phyloP scores from a whole-genome alignment of 257 asterid genomes.

The Forsythia suspensa region DNA sequence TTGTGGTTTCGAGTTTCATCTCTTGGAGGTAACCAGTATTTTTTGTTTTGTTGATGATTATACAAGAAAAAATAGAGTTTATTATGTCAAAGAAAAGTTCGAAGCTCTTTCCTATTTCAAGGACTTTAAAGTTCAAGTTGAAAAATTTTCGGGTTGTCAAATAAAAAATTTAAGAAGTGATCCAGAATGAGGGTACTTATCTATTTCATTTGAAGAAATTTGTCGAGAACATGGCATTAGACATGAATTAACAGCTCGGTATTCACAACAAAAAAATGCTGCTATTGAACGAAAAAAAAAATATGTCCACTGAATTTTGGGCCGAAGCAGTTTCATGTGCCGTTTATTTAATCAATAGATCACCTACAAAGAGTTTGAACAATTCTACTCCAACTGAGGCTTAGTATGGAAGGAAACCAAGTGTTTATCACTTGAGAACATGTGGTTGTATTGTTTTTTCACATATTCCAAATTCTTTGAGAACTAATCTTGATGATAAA shows the following conservation, averaged over 20 bases:
- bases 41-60: not conserved
- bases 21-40: not conserved
- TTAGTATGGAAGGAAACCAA: constrained; percentile 11
- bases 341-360: constrained; percentile 15
- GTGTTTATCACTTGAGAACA: not conserved
- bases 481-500: constrained; percentile 12
- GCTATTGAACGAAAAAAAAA: not conserved
- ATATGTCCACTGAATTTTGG: constrained; percentile 1
- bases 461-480: not conserved
- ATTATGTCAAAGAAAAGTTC: not conserved
- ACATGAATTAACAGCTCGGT: not conserved
- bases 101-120: not conserved
- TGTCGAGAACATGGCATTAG: not conserved
- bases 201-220: not conserved
- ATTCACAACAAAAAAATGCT: not conserved
- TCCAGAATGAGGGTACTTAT: not conserved
- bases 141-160: not conserved
- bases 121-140: not conserved
- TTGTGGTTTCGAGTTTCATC: not conserved
- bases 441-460: not conserved
- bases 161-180: constrained; percentile 10
- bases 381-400: constrained; percentile 6
- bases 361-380: constrained; percentile 1
- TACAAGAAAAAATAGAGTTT: not conserved
- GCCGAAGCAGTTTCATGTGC: not conserved